Base-by-base conservation (phyloP, 2,329 filamentous ascomycete species). In the Diplodia mutila region DNA sequence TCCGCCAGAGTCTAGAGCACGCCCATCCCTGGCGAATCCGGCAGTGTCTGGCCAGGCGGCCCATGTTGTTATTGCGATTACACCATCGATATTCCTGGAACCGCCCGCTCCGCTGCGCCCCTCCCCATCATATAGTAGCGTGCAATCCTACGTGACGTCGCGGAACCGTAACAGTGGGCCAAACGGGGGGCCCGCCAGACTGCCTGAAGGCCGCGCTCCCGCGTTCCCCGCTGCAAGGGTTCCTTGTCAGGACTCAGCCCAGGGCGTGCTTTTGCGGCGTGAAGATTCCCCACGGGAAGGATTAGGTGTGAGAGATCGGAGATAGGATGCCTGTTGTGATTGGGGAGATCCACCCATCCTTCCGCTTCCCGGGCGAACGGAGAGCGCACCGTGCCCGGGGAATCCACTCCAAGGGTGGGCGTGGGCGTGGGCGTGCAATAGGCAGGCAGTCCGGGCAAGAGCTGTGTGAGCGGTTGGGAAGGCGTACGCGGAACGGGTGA, bases 311-410 rank as follows among this genome's bases (percentile, higher is more conserved):
- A 21, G 18, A 46, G 55, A 59, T 59, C 55, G 55, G 55, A 59
- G 55, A 48, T 59, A 46, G 29, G 34, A 59, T 59, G 32, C 55
- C 55, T 46, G 55, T n/a, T 59, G 39, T 23, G 37, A 59, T 46
- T 46, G 25, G 49, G 42, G 7, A 29, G 55, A 59, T 59, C 55
- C 55, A 59, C 55, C 34, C 34, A 23, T 23, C 23, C 14, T 23
- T n/a, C 25, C 54, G 21, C 37, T 16, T 42, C 42, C 49, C 49
- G 49, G 25, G 49, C 49, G 49, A 25, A 14, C 49, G 49, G 49
- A 27, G 49, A 23, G 49, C 49, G 21, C 25, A 11, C 48, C 49
- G 49, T 27, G 49, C 49, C 27, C 42, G 7, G n/a, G 14, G 18
- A 42, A 18, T 9, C 37, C 16, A 18, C 16, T 18, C 16, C 37